Conservation (phyloP, 2,329 filamentous ascomycete species). For the Paecilomyces dactylethromorphus region DNA sequence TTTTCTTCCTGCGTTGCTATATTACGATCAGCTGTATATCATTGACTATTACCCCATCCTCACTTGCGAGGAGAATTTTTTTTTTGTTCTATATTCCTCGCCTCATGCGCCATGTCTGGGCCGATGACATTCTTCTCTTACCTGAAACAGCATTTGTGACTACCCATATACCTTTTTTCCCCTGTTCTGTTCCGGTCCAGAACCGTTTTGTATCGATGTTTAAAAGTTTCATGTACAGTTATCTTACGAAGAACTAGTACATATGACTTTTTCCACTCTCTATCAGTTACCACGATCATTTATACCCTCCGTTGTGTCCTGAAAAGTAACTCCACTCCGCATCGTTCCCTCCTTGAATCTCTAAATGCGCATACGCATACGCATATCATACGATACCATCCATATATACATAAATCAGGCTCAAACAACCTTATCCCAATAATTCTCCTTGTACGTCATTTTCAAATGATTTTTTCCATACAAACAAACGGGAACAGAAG, state of each 20-base stretch:
- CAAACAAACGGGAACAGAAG: no score
- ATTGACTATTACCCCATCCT: not conserved
- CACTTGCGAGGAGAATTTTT: not conserved
- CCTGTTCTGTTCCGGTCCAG: not conserved
- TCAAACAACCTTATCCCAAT: no score
- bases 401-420: no score
- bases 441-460: no score
- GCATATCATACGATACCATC: no score
- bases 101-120: not conserved
- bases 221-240: not conserved
- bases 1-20: not conserved
- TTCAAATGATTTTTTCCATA: no score
- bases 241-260: not conserved
- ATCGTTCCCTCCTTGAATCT: not conserved
- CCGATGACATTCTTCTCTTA: not conserved
- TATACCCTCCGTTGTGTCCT: not conserved
- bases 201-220: not conserved
- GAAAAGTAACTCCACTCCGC: not conserved
- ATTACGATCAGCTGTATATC: not conserved
- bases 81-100: not conserved
- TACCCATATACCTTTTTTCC: not conserved
- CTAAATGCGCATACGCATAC: no score
- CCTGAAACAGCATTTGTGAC: not conserved
- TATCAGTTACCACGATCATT: not conserved
- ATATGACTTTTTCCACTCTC: not conserved